Evolutionary conservation across 257 asterid genomes (phyloP).

Genomic region (Przewalskia tangutica): DNA sequence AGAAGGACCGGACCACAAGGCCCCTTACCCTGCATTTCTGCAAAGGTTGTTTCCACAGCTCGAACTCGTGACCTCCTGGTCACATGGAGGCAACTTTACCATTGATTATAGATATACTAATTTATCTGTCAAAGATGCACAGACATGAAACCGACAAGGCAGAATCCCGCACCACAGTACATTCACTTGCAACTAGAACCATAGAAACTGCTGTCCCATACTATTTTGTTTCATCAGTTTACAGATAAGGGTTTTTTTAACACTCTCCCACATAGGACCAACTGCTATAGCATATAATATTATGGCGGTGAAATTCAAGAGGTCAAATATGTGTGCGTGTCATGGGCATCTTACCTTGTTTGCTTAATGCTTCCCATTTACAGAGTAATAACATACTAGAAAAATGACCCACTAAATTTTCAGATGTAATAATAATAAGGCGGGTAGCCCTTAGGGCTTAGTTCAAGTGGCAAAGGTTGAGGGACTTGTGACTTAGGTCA

Average conservation of each 20-base stretch:
- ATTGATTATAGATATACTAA: background rate
- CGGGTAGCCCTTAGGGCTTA: background rate
- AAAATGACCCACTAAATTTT: background rate
- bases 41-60: no score
- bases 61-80: no score
- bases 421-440: background rate
- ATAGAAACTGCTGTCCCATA: background rate
- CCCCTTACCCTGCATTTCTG: no score
- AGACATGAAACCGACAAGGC: background rate
- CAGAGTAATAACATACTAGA: background rate
- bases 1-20: no score
- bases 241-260: background rate
- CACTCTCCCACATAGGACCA: background rate
- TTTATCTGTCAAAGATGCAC: background rate
- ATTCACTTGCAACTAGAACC: background rate
- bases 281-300: background rate
- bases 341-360: background rate
- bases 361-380: background rate
- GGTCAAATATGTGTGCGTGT: background rate
- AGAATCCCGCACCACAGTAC: background rate
- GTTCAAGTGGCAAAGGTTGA: background rate
- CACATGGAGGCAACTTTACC: no score
- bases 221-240: background rate
- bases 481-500: background rate
- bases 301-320: background rate